These are phyloP conservation scores for Solanum chilense DNA, from an alignment of 257 asterid species.

Conservation along the genomic window DNA sequence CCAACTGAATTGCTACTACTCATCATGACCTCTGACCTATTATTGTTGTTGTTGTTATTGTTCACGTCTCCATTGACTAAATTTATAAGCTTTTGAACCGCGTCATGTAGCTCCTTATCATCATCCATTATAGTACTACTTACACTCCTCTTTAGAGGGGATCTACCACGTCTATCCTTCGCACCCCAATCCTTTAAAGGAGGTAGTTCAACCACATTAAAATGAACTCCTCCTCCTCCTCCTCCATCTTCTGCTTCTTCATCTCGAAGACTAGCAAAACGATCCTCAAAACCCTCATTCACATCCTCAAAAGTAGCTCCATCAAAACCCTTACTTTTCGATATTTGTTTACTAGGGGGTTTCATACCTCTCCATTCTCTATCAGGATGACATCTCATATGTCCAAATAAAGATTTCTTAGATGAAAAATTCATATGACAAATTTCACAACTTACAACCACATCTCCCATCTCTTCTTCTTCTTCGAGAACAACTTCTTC, in stretches of 20 bases:
- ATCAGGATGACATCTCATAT: conserved; percentile 65
- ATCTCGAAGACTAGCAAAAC: neutral
- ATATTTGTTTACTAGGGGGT: conserved; percentile 12
- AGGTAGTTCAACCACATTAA: neutral
- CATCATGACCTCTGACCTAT: neutral
- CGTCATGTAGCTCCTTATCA: neutral
- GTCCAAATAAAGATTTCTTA: conserved; percentile 43
- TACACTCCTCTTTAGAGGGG: neutral
- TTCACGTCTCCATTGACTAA: neutral
- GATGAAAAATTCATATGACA: conserved; percentile 31
- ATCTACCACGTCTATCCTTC: conserved; percentile 21
- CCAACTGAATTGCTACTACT: neutral
- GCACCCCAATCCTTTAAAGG: conserved; percentile 13
- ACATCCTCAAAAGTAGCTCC: neutral
- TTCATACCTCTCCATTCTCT: conserved; percentile 48
- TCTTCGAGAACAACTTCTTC: neutral
- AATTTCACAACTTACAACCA: neutral
- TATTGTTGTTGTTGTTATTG: neutral
- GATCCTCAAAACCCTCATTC: neutral
- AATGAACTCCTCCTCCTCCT: neutral
- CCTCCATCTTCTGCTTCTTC: neutral
- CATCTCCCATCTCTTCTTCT: neutral
- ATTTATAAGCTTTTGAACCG: conserved; percentile 10
- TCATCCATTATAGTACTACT: neutral
- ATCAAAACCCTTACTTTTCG: neutral